Evolutionary conservation across 2,329 filamentous ascomycete genomes (phyloP), one percentile per base, ranked within the genome.

Genomic region (Fusarium longipes): DNA sequence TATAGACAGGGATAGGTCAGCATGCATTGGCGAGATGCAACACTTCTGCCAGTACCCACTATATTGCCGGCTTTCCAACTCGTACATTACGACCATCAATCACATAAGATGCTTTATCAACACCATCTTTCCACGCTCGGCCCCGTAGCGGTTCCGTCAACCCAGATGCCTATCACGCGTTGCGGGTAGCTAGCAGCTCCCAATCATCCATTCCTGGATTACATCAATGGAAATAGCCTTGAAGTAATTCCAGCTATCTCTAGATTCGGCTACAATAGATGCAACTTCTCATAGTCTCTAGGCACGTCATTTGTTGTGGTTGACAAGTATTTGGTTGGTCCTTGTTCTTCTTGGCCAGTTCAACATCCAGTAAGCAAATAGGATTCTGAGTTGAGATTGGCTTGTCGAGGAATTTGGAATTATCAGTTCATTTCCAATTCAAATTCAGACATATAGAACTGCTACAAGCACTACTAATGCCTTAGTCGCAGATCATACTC

Each of bases 81-180:
- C 30, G 30, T 43, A 18, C 55, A 49, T 70, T 59, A 63, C 65
- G 48, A 55, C 51, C 56, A 57, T 71, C 65, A 73, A 73, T 73
- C 70, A 62, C 70, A 64, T 63, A 72, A 72, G 58, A 68, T 65
- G 52, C 64, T 70, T 59, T 59, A 54, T 65, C 30, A 47, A 57
- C 52, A 49, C 56, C 45, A 40, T 27, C 50, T 47, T 61, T 33
- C 65, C 51, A 40, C 27, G 30, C 33, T 58, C 56, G 60, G 65
- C 53, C 33, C 60, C 65, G 51, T 68, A 44, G 52, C 55, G 60
- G 60, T 61, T 66, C 65, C 65, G 48, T 64, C 35, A 24, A 38
- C 17, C 45, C 12, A 33, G 39, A 35, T 33, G 12, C 45, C 42
- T 52, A 35, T 36, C 36, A 27, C 40, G 45, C 18, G 27, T 35